Conservation (phyloP, 2,329 filamentous ascomycete species). For the Talaromyces pinophilus region DNA sequence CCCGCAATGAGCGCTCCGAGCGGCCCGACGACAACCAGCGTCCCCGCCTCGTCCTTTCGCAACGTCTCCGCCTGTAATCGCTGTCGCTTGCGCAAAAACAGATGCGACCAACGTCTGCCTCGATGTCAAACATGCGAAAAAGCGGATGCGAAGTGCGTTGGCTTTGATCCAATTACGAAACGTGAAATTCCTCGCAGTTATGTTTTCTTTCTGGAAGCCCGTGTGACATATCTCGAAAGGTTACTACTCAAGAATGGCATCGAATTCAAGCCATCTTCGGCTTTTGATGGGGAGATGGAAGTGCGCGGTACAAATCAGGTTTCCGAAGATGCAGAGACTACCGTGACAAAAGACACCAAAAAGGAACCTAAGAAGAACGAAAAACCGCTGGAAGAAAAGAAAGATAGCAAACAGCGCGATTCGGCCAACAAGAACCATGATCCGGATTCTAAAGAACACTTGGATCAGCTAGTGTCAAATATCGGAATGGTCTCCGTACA, state of each 20-base stretch:
- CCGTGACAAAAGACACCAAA: slow-evolving; percentile 24
- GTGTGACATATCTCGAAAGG: slow-evolving; percentile 79
- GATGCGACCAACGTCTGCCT: slow-evolving; percentile 89
- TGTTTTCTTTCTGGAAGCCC: slow-evolving; percentile 89
- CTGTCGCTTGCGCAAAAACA: slow-evolving; percentile 87
- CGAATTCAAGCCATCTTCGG: slow-evolving; percentile 67
- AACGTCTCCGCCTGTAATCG: slow-evolving; percentile 95
- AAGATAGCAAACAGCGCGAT: slow-evolving; percentile 27
- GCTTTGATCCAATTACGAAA: slow-evolving; percentile 95
- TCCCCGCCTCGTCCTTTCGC: slow-evolving; percentile 60
- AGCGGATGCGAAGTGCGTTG: slow-evolving; percentile 85
- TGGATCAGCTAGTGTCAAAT: slow-evolving; percentile 68
- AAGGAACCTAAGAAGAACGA: slow-evolving; percentile 29
- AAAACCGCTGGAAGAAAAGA: slow-evolving; percentile 16
- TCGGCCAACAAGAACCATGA: slow-evolving; percentile 54
- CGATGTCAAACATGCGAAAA: slow-evolving; percentile 92
- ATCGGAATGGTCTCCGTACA: slow-evolving; percentile 76
- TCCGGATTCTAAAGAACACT: slow-evolving; percentile 51
- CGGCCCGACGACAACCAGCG: slow-evolving; percentile 28
- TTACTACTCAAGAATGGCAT: slow-evolving; percentile 70
- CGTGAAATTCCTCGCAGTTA: slow-evolving; percentile 90
- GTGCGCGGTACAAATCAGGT: slow-evolving; percentile 29
- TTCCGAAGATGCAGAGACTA: slow-evolving; percentile 30
- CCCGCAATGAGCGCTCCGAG: slow-evolving; percentile 26
- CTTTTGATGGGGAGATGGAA: slow-evolving; percentile 56